Percentiles rank a stretch among this genome's conserved stretches.
Conservation (phyloP, 441 rosid species). For the Eutrema salsugineum region DNA sequence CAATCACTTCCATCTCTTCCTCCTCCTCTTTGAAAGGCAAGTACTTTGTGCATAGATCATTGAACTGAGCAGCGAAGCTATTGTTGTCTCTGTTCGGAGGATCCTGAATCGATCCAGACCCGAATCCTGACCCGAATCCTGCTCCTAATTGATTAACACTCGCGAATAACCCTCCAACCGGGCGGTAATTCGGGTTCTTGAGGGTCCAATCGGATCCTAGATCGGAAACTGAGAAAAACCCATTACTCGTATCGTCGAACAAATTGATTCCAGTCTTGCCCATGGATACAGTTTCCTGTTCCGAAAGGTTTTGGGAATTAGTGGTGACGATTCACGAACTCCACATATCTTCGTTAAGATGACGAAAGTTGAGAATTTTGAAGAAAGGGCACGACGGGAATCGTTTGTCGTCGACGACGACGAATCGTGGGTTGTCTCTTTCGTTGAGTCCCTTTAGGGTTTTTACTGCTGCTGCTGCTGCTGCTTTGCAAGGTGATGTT, state of each 20-base stretch:
- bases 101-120: conserved; percentile 34
- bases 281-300: conserved; percentile 31
- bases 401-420: conserved; percentile 10
- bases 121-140: conserved; percentile 45
- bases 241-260: conserved; percentile 51
- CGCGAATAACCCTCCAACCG: conserved; percentile 75
- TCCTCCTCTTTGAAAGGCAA: conserved; percentile 26
- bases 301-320: neutral
- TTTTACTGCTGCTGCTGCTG: neutral
- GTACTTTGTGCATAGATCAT: conserved; percentile 54
- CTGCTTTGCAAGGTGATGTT: neutral
- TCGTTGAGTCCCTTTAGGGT: conserved; percentile 4
- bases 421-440: neutral
- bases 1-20: conserved; percentile 35
- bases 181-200: conserved; percentile 30
- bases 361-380: conserved; percentile 30
- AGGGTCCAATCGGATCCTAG: conserved; percentile 52
- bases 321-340: neutral
- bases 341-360: neutral
- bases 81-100: conserved; percentile 37
- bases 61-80: conserved; percentile 38
- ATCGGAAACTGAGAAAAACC: conserved; percentile 33
- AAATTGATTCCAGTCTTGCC: conserved; percentile 39
- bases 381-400: conserved; percentile 18
- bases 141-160: conserved; percentile 75